Evolutionary conservation across 139 green algal genomes (phyloP).

Genomic region (Chlorella sp.): DNA sequence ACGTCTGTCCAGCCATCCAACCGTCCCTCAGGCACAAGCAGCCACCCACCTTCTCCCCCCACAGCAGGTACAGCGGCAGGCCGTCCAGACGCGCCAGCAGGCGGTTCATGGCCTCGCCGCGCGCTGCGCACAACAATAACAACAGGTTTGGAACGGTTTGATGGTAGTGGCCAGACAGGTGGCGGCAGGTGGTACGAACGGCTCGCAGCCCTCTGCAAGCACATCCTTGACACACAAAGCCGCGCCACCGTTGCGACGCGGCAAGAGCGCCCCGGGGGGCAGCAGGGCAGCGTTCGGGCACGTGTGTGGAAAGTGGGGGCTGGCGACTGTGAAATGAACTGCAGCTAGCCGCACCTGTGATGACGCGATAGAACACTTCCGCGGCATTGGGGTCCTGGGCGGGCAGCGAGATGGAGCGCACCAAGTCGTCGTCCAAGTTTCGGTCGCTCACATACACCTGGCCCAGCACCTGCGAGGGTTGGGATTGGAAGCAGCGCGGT

Average conservation of each 20-base stretch:
- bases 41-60: slow-evolving; percentile 51
- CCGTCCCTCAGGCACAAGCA: not conserved
- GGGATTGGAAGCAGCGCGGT: too few species aligned
- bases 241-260: too few species aligned
- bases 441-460: slow-evolving; percentile 69
- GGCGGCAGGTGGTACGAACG: too few species aligned
- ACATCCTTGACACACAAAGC: too few species aligned
- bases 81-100: slow-evolving; percentile 59
- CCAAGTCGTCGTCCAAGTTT: slow-evolving; percentile 70
- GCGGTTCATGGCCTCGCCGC: slow-evolving; percentile 56
- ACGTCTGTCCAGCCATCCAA: too few species aligned
- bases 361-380: slow-evolving; percentile 86
- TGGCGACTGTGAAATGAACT: too few species aligned
- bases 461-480: slow-evolving; percentile 53
- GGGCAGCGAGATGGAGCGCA: slow-evolving; percentile 66
- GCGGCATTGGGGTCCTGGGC: slow-evolving; percentile 71
- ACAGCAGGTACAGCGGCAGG: slow-evolving; percentile 80
- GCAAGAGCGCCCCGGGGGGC: too few species aligned
- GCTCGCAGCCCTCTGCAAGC: too few species aligned
- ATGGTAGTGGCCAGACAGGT: too few species aligned
- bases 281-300: too few species aligned
- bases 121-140: slow-evolving; percentile 21
- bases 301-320: too few species aligned
- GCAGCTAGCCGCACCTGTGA: slow-evolving; percentile 43
- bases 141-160: too few species aligned